Percentiles rank a stretch among this genome's conserved stretches.
Conservation (phyloP, 164 flowering plant species). For the Chimonanthus salicifolius region DNA sequence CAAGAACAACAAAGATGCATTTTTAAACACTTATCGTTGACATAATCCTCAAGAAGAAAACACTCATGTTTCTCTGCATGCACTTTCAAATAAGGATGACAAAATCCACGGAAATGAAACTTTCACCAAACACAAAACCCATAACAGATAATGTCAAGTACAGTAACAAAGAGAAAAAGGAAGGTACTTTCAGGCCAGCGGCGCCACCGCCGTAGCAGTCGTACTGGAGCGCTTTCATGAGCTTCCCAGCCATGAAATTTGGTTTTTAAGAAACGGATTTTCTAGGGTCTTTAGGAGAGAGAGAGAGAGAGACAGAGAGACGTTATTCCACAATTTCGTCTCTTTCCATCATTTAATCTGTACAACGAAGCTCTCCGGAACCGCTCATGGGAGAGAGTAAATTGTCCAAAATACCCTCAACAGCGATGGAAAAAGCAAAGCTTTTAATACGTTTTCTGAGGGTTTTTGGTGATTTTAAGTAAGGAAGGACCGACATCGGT, state of each 20-base stretch:
- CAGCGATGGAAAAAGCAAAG: no score
- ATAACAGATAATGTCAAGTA: not conserved
- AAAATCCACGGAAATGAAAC: not conserved
- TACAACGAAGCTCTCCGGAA: no score
- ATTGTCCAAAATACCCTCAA: no score
- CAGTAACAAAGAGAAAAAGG: not conserved
- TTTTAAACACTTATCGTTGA: no score
- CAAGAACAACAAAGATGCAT: not conserved
- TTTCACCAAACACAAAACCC: not conserved
- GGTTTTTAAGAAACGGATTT: not conserved
- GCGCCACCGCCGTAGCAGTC: slow-evolving; percentile 57
- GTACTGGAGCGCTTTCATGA: slow-evolving; percentile 57
- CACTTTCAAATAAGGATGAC: not conserved
- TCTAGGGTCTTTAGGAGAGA: not conserved
- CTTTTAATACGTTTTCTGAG: no score
- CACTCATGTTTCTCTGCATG: not conserved
- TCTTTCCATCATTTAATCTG: no score
- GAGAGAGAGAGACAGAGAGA: not conserved
- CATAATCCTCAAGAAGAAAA: no score
- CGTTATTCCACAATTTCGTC: no score
- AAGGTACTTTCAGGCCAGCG: slow-evolving; percentile 49
- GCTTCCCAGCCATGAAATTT: slow-evolving; percentile 37
- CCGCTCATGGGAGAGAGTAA: no score
- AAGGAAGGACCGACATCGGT: no score
- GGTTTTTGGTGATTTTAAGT: no score